Conservation (phyloP, 108 stramenopile genomes). For the Skeletonema marinoi region DNA sequence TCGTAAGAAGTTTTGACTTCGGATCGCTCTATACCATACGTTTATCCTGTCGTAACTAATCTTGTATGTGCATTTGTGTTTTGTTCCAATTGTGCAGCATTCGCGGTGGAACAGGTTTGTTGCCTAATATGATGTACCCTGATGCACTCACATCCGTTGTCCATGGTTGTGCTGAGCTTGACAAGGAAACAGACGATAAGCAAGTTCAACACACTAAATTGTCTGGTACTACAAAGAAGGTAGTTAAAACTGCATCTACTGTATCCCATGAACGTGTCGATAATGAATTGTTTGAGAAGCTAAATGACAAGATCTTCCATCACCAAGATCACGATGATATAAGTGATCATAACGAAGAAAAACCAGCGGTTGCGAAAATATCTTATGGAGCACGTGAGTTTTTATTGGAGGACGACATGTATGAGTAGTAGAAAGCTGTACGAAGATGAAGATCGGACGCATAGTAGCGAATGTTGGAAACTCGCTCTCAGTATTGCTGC, state of each 20-base stretch:
- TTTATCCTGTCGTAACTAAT: neutral
- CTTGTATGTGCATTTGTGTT: neutral
- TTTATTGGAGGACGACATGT: constrained; percentile 7
- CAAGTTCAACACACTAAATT: constrained; percentile 10
- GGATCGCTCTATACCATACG: neutral
- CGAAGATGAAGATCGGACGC: neutral
- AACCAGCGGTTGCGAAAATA: neutral
- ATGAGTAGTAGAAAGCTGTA: neutral
- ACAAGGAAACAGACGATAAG: neutral
- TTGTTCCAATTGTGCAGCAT: neutral
- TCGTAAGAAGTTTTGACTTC: neutral
- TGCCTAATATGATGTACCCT: constrained; percentile 10
- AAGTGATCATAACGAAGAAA: neutral
- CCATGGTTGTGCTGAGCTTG: constrained; percentile 22
- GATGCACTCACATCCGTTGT: constrained; percentile 27
- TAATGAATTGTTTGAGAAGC: constrained; percentile 23
- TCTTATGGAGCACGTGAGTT: constrained; percentile 22
- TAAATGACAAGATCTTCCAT: constrained; percentile 13
- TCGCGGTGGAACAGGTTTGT: constrained; percentile 4
- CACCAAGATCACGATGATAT: constrained; percentile 2
- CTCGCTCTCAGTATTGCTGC: no score
- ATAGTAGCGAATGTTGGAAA: no score
- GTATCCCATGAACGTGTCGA: constrained; percentile 18
- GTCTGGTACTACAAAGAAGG: constrained; percentile 10
- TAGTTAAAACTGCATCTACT: constrained; percentile 20